Evolutionary conservation across 2,329 filamentous ascomycete species (phyloP).

Genomic region (Beauveria medogensis): DNA sequence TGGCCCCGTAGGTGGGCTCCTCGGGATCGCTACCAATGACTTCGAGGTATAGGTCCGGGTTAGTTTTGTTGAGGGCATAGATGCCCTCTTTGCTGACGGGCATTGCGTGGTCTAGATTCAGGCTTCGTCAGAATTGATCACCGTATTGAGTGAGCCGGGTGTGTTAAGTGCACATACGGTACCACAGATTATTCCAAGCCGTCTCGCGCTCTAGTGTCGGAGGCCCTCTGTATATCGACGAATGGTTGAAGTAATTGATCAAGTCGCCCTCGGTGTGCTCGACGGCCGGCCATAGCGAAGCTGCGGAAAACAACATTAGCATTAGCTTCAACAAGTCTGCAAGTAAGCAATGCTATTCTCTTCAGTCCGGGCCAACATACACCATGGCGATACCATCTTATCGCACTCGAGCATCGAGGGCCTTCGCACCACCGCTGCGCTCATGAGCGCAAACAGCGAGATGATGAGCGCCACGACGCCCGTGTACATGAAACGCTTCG

Average conservation of each 20-base stretch:
- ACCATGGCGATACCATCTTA: constrained; percentile 7
- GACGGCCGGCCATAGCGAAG: constrained; percentile 8
- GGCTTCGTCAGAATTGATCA: background rate
- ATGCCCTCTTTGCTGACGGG: constrained; percentile 5
- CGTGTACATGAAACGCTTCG: background rate
- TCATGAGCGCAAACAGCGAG: constrained; percentile 1
- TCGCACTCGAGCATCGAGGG: constrained; percentile 9
- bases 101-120: constrained; percentile 2
- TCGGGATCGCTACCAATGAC: constrained; percentile 6
- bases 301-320: background rate
- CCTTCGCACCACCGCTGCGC: background rate
- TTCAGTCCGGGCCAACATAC: background rate
- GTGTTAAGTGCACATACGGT: background rate
- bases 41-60: constrained; percentile 6
- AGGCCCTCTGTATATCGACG: constrained; percentile 12
- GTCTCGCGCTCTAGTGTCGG: constrained; percentile 11
- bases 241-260: constrained; percentile 12
- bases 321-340: background rate
- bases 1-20: constrained; percentile 7
- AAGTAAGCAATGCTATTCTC: background rate
- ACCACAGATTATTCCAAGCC: constrained; percentile 12
- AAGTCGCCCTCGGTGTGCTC: constrained; percentile 7
- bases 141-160: background rate
- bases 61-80: constrained; percentile 1
- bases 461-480: background rate